Evolutionary conservation across 2,329 filamentous ascomycete species (phyloP).

Genomic region (Rhytidhysteron rufulum): DNA sequence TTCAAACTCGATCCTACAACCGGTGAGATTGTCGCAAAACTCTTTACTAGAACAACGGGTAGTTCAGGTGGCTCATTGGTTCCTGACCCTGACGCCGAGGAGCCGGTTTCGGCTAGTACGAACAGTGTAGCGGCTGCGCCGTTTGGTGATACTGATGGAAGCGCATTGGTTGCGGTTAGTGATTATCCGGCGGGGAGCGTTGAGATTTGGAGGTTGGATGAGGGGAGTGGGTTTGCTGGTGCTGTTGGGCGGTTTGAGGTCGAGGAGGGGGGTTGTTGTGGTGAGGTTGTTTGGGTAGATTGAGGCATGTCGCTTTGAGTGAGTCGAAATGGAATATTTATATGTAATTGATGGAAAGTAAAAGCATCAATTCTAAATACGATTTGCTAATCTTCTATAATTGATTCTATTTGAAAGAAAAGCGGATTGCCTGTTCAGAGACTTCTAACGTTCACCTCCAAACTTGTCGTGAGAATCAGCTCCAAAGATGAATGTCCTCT

Average conservation of each 20-base stretch:
- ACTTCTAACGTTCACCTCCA: no score
- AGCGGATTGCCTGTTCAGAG: no score
- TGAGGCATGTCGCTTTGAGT: no score
- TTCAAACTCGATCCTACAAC: not conserved
- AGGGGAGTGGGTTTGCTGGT: not conserved
- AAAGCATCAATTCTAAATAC: no score
- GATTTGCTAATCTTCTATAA: no score
- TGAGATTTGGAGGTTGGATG: not conserved
- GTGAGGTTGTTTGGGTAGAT: not conserved
- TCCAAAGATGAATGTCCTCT: no score
- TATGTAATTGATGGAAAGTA: no score
- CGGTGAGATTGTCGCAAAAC: not conserved
- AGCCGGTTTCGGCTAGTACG: no score
- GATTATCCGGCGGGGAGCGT: not conserved
- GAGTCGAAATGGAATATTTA: no score
- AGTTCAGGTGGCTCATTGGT: not conserved
- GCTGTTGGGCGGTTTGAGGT: not conserved
- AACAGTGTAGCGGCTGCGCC: not conserved
- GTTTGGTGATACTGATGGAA: not conserved
- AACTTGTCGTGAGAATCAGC: no score
- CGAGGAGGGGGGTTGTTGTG: not conserved
- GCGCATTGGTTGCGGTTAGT: not conserved
- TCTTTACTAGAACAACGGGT: not conserved
- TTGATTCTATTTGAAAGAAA: no score
- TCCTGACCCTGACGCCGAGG: no score